Conservation (phyloP, 441 rosid genomes). For the Arabidopsis hybrid region DNA sequence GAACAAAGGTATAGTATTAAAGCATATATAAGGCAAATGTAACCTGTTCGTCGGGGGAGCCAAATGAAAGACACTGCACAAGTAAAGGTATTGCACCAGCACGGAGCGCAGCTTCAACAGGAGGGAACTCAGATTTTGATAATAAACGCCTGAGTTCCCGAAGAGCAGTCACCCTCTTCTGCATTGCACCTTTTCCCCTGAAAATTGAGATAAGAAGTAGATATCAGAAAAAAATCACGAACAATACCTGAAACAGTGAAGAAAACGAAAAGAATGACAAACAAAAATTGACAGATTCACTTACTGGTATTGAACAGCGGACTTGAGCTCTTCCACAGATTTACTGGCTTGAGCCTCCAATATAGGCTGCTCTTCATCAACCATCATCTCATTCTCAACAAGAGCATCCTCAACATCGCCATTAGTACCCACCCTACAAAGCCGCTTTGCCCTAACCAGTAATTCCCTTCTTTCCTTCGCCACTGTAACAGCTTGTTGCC, state of each 20-base stretch:
- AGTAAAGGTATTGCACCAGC: slow-evolving; percentile 89
- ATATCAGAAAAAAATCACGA: neutral
- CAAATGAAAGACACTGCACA: slow-evolving; percentile 90
- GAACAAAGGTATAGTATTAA: slow-evolving; percentile 3
- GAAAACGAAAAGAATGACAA: neutral
- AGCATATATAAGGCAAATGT: slow-evolving; percentile 27
- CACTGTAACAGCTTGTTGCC: slow-evolving; percentile 84
- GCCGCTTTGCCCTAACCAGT: slow-evolving; percentile 82
- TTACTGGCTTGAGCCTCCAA: slow-evolving; percentile 69
- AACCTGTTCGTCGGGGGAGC: slow-evolving; percentile 94
- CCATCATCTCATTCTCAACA: slow-evolving; percentile 67
- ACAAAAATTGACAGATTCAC: slow-evolving; percentile 39
- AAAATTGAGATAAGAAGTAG: slow-evolving; percentile 28
- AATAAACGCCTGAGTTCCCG: slow-evolving; percentile 86
- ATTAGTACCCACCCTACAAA: slow-evolving; percentile 77
- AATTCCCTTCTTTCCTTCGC: slow-evolving; percentile 93
- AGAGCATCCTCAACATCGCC: slow-evolving; percentile 51
- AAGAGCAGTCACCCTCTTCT: slow-evolving; percentile 81
- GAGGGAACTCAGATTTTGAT: slow-evolving; percentile 86
- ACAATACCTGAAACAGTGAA: neutral
- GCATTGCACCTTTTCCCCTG: slow-evolving; percentile 93
- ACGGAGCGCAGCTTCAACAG: slow-evolving; percentile 74
- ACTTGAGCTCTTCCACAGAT: slow-evolving; percentile 77
- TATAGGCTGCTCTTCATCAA: slow-evolving; percentile 76
- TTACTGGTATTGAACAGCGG: slow-evolving; percentile 72